Evolutionary conservation across 306 rosid genomes (phyloP).

Genomic region (Fragaria iinumae): DNA sequence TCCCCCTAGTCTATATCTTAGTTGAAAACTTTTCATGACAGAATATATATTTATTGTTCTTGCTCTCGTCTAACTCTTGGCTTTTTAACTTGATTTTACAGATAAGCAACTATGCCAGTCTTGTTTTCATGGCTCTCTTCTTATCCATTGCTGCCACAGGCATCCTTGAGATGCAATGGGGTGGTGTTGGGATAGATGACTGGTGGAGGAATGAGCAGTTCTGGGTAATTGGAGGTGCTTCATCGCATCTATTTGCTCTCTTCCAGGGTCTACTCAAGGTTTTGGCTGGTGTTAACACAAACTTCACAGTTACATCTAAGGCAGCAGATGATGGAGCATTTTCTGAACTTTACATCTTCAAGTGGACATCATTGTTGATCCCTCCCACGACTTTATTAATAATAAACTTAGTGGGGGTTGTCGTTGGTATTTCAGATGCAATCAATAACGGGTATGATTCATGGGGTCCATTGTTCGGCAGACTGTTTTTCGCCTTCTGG

Average conservation of each 20-base stretch:
- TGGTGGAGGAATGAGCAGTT: slow-evolving; percentile 99
- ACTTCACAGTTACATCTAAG: slow-evolving; percentile 92
- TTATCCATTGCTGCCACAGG: slow-evolving; percentile 87
- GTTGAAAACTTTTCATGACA: not conserved
- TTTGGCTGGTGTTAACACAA: slow-evolving; percentile 87
- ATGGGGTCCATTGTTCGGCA: slow-evolving; percentile 95
- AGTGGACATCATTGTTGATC: slow-evolving; percentile 86
- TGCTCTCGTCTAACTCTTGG: slow-evolving; percentile 10
- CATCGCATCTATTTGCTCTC: slow-evolving; percentile 90
- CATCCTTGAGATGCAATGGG: slow-evolving; percentile 98
- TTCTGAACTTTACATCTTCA: slow-evolving; percentile 90
- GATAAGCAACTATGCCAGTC: slow-evolving; percentile 96
- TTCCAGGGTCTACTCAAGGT: slow-evolving; percentile 92
- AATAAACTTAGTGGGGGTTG: slow-evolving; percentile 75
- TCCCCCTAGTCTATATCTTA: too few relatives aligned
- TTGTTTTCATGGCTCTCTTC: slow-evolving; percentile 88
- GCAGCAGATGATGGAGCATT: slow-evolving; percentile 94
- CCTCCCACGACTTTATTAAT: slow-evolving; percentile 81
- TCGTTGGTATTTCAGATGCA: slow-evolving; percentile 87
- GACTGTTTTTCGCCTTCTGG: slow-evolving; percentile 93
- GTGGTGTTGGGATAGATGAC: slow-evolving; percentile 83
- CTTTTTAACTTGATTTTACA: slow-evolving; percentile 30
- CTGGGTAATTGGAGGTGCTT: slow-evolving; percentile 97
- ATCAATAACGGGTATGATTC: slow-evolving; percentile 94
- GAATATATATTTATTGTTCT: not conserved